Percentiles rank a stretch among this genome's conserved stretches.
Evolutionary conservation across 208 protist species (phyloP).

Genomic region (Crithidia fasciculata): DNA sequence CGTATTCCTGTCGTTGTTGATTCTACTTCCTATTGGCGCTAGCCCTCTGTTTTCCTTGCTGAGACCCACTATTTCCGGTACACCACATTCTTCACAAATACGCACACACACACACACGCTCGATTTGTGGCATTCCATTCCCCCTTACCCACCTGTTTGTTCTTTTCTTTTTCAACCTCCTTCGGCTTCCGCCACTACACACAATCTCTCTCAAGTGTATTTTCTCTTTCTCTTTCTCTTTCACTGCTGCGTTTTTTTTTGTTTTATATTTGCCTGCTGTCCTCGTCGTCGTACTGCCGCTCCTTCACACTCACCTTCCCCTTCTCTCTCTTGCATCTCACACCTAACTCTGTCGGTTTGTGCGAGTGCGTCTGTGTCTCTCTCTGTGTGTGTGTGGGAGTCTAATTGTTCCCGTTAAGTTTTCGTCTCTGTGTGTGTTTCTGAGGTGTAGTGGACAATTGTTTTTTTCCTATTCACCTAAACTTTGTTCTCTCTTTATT

Average conservation of each 20-base stretch:
- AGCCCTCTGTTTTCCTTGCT: too few species aligned
- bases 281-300: too few species aligned
- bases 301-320: too few species aligned
- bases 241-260: too few species aligned
- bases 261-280: too few species aligned
- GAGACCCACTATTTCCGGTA: too few species aligned
- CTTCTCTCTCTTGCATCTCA: not conserved
- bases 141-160: not conserved
- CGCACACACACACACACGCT: not conserved
- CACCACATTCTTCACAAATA: not conserved
- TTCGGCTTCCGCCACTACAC: not conserved
- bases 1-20: too few species aligned
- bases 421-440: not conserved
- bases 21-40: too few species aligned
- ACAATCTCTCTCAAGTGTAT: not conserved
- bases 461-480: not conserved
- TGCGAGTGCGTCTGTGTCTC: not conserved
- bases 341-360: not conserved
- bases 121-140: too few species aligned
- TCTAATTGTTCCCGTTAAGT: conserved; percentile 17
- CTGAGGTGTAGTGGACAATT: not conserved
- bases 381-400: not conserved
- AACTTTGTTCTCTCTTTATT: conserved; percentile 23
- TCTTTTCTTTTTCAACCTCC: not conserved
- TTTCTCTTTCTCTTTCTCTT: not conserved